Evolutionary conservation across 1,284 basidiomycete species (phyloP), one percentile per base, ranked within the genome.

Genomic region (Cryptococcus sp.): DNA sequence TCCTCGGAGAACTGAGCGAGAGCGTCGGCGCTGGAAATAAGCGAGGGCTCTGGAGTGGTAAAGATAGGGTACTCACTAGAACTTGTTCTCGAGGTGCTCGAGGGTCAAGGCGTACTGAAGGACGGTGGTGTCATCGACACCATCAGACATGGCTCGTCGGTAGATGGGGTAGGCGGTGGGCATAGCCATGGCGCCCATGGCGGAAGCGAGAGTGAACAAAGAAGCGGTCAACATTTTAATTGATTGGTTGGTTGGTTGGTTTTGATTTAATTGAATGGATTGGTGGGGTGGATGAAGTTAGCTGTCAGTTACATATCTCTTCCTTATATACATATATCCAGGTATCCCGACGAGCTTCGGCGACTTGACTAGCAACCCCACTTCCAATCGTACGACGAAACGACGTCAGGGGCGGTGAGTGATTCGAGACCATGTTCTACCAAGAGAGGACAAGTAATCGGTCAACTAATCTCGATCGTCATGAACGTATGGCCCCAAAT

Each of bases 11-110:
- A 91, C 63, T 83, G 83, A 32, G 69, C 55, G 24, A 91, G 77
- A 18, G 82, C 87, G 61, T 77, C 68, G 28, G 75, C 46, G 53
- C 58, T 62, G 43, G 21, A 22, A 11, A 45, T 53, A 50, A 56
- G 54, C 40, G 11, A 18, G 39, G 28, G 48, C 13, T 21, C n/a
- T 18, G 2, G 34, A 31, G 13, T 39, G 13, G 4, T 16, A 22
- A 36, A 13, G 39, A 16, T 14, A 24, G 5, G 18, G 1, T 14
- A 56, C 58, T 59, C 56, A 77, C 59, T 79, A 88, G 76, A 87
- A 87, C 16, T 78, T 75, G 66, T 79, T 79, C 72, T 87, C 83
- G 53, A 88, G 77, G 66, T 86, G 80, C 74, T 88, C 85, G 42
- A 87, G 78, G n/a, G 81, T 82, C 45, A 87, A 78, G 2, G 83